Base-by-base conservation (phyloP, 352 stramenopile species). In the Pythium biforme region DNA sequence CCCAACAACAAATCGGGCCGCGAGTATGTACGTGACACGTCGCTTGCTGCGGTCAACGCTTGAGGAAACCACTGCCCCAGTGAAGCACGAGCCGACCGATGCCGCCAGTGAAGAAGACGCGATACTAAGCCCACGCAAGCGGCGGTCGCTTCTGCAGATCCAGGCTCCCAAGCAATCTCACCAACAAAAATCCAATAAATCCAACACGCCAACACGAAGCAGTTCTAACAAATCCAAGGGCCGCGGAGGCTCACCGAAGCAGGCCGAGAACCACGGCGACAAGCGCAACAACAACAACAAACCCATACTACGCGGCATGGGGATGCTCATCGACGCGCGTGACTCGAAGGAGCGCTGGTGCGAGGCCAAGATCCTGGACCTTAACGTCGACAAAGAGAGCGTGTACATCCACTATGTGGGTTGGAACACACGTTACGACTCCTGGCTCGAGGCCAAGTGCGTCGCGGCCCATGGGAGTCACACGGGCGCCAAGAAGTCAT, bases 391-490 rank as follows among this genome's bases (percentile, higher is more conserved):
- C 0, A 67, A 74, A 26, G 51, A 74, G 23, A 50, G 69, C 14
- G 56, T 85, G 22, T 89, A 78, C 26, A 74, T 90, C 45, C 83
- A 92, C 52, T 90, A 89, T 62, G 83, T 92, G 54, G 81, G 83
- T 43, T 92, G 81, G 81, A 92, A 92, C 63, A 53, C 81, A 3
- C 75, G 83, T 10, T 88, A 88, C 55, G 83, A 92, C 51, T 73
- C 70, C 48, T 92, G 83, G 83, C 61, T 89, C 11, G 22, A 62
- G 12, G 53, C 69, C 8, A 64, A 80, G n/a, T 72, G 70, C 4
- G 59, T 89, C 34, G 70, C 71, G 4, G 74, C 79, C 7, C 83
- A 92, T 34, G 81, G 80, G 1, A 84, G 66, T 31, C 73, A 83
- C 40, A 86, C 76, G 15, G 43, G 26, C 4, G 58, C 29, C 19